A percentile compares a stretch with the other conserved stretches of the same genome.
Evolutionary conservation across 176 grass and related monocot species (phyloP).

Genomic region (Hordeum marinum): DNA sequence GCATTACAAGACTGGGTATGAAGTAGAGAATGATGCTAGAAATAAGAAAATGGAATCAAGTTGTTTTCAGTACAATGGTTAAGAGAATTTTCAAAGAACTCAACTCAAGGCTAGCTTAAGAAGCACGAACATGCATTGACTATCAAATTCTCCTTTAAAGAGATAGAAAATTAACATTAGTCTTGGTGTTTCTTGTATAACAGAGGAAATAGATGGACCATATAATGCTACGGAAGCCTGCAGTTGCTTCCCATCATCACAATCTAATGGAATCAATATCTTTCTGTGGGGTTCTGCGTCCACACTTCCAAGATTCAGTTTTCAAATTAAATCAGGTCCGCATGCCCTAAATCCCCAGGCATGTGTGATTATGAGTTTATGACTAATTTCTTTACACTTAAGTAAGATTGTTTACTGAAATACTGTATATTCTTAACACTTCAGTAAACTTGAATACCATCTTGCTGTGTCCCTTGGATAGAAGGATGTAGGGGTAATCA

Average conservation of each 20-base stretch:
- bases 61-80: conserved; percentile 4
- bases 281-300: not conserved
- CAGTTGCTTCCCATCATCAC: not conserved
- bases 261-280: not conserved
- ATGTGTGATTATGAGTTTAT: too few species aligned
- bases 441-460: not conserved
- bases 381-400: not conserved
- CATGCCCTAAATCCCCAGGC: not conserved
- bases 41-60: conserved; percentile 10
- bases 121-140: not conserved
- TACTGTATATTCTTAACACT: not conserved
- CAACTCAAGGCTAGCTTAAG: conserved; percentile 24
- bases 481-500: not conserved
- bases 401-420: not conserved
- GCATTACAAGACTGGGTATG: not conserved
- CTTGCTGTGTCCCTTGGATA: not conserved
- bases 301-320: not conserved
- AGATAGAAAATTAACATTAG: not conserved
- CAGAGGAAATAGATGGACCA: not conserved
- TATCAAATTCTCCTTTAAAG: not conserved
- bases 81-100: conserved; percentile 13
- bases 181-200: not conserved
- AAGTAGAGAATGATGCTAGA: conserved; percentile 7
- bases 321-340: not conserved
- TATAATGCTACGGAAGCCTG: not conserved